These are phyloP conservation scores for Ceriops decandra DNA, from an alignment of 345 rosid genomes.

Conservation along the genomic window DNA sequence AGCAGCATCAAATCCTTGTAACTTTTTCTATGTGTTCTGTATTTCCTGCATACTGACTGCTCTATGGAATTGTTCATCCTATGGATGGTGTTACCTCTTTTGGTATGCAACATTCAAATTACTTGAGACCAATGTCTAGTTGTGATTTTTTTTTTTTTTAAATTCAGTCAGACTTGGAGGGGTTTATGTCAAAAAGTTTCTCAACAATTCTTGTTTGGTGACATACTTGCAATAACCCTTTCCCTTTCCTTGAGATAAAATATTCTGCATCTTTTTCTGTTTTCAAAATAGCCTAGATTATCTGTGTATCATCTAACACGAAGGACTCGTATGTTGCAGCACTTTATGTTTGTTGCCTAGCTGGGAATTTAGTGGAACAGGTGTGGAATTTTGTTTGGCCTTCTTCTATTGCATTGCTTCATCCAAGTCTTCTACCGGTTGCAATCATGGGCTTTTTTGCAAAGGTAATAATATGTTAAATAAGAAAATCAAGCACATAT, in stretches of 20 bases:
- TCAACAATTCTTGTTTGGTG: neutral
- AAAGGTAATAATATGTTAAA: slow-evolving; percentile 41
- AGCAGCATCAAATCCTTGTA: too few species aligned
- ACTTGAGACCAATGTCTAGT: neutral
- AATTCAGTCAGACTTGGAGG: neutral
- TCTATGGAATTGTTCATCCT: neutral
- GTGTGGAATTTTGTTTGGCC: slow-evolving; percentile 98
- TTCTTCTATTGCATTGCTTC: slow-evolving; percentile 84
- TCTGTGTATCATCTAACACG: slow-evolving; percentile 12
- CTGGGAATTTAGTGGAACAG: slow-evolving; percentile 86
- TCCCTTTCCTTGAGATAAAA: neutral
- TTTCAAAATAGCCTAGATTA: neutral
- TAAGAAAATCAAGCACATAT: neutral
- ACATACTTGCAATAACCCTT: neutral
- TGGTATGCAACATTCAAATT: neutral
- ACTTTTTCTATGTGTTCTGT: too few species aligned
- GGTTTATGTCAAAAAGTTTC: neutral
- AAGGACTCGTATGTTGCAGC: slow-evolving; percentile 35
- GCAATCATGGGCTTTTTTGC: slow-evolving; percentile 82
- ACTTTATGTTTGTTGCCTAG: slow-evolving; percentile 68
- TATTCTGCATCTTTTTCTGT: neutral
- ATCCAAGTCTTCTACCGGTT: slow-evolving; percentile 93
- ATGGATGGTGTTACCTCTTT: neutral
- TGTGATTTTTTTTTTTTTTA: neutral
- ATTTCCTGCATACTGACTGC: too few species aligned